phyloP scores from a whole-genome alignment of 2,329 filamentous ascomycete genomes.

The Leptosphaerulina australis region DNA sequence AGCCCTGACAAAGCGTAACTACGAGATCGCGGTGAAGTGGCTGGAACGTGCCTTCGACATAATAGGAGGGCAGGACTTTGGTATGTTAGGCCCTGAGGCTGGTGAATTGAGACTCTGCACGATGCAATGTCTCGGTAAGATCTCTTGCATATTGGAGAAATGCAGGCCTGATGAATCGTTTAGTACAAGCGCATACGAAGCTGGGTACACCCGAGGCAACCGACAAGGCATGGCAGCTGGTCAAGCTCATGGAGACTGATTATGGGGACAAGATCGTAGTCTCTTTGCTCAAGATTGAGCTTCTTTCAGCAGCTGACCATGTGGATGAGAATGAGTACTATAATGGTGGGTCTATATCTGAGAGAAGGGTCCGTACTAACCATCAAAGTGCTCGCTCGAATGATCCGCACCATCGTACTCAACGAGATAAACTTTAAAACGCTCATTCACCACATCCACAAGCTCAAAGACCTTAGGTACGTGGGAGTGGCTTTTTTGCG shows the following conservation, averaged over 20 bases:
- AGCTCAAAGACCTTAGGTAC: slow-evolving; percentile 58
- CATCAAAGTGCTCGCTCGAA: slow-evolving; percentile 60
- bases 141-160: too few relatives aligned
- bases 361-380: slow-evolving; percentile 15
- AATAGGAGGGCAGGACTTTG: slow-evolving; percentile 62
- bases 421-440: slow-evolving; percentile 68
- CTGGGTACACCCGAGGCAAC: slow-evolving; percentile 53
- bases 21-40: slow-evolving; percentile 70
- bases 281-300: slow-evolving; percentile 70
- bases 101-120: slow-evolving; percentile 70
- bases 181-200: slow-evolving; percentile 63
- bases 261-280: slow-evolving; percentile 70
- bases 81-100: slow-evolving; percentile 63
- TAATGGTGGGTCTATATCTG: slow-evolving; percentile 37
- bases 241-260: slow-evolving; percentile 68
- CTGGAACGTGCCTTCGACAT: slow-evolving; percentile 69
- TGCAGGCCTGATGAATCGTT: slow-evolving; percentile 23
- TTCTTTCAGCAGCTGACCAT: slow-evolving; percentile 58
- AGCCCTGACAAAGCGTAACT: slow-evolving; percentile 60
- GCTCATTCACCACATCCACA: slow-evolving; percentile 71
- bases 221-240: slow-evolving; percentile 61
- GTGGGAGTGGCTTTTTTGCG: not conserved
- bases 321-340: slow-evolving; percentile 51
- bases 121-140: slow-evolving; percentile 60
- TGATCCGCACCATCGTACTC: slow-evolving; percentile 66